Conservation (phyloP, 257 asterid species). For the Capsicum pubescens region DNA sequence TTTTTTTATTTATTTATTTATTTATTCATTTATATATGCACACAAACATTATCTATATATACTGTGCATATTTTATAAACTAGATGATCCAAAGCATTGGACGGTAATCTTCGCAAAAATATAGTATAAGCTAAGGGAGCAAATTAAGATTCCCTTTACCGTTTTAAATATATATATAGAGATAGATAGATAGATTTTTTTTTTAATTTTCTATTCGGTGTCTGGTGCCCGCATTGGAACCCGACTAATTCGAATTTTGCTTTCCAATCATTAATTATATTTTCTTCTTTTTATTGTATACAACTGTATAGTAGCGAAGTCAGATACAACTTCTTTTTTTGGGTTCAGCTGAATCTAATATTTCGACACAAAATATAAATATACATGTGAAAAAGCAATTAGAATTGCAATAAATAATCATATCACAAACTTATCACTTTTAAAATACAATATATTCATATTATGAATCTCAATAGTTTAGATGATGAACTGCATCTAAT, state of each 20-base stretch:
- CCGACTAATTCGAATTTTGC: too few species aligned
- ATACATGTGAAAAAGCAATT: not conserved
- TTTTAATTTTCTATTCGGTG: too few species aligned
- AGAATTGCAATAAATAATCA: not conserved
- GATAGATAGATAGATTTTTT: too few species aligned
- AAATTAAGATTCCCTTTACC: not conserved
- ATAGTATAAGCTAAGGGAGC: not conserved
- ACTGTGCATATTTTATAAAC: too few species aligned
- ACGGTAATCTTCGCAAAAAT: not conserved
- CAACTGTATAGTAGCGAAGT: not conserved
- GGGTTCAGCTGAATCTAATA: not conserved
- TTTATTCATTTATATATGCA: too few species aligned
- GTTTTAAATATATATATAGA: not conserved
- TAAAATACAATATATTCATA: not conserved
- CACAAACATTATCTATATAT: too few species aligned
- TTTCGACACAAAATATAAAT: not conserved
- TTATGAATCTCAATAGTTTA: not conserved
- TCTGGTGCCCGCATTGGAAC: too few species aligned
- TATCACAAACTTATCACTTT: not conserved
- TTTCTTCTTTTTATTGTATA: not conserved
- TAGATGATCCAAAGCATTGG: not conserved
- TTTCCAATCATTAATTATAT: not conserved
- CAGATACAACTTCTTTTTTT: not conserved
- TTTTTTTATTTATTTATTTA: too few species aligned
- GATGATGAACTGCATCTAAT: rapidly evolving